Evolutionary conservation across 1,284 basidiomycete genomes (phyloP), one percentile per base, ranked within the genome.

Genomic region (Pseudozyma thailandica): DNA sequence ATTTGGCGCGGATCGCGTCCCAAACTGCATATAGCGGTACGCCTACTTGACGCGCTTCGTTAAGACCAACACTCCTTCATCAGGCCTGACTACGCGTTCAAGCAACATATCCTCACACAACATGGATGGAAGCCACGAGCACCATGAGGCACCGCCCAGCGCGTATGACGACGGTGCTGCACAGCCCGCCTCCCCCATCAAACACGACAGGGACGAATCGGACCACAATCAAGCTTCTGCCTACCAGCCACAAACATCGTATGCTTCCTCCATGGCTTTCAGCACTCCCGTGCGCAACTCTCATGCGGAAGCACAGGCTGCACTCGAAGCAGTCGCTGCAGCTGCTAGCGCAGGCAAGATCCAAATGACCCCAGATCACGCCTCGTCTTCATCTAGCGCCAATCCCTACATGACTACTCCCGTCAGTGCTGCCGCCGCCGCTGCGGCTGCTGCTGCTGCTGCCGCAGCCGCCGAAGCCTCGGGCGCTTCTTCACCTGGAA

Each of bases 251-350:
- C 68, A 55, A 25, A 28, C 38, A n/a, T 56, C 59, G 4, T 60
- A 64, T n/a, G 38, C 53, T 10, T 60, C 54, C 13, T 56, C 48
- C 23, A 53, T 51, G 26, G 56, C 37, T 25, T 72, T 68, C 31
- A 59, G 45, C 53, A 68, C 70, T 1, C 70, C 70, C 16, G 49
- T 56, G 0, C 59, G 70, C 21, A 55, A 60, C 28, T 62, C 70
- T 23, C 70, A 72, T 48, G 70, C 70, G 15, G 70, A 72, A 50
- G 70, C 70, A 1, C 63, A 68, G 18, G 70, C 70, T 20, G 70
- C 70, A 3, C 70, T 72, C 33, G 70, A 68, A 44, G 70, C 70
- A 15, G 63, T 72, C 8, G 70, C 70, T 0, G 63, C 63, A 1
- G 70, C 70, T 26, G 63, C 63, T 5, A 68, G 56, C 9, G 59